phyloP scores from a whole-genome alignment of 257 asterid species.

The Linderniella brevidens region DNA sequence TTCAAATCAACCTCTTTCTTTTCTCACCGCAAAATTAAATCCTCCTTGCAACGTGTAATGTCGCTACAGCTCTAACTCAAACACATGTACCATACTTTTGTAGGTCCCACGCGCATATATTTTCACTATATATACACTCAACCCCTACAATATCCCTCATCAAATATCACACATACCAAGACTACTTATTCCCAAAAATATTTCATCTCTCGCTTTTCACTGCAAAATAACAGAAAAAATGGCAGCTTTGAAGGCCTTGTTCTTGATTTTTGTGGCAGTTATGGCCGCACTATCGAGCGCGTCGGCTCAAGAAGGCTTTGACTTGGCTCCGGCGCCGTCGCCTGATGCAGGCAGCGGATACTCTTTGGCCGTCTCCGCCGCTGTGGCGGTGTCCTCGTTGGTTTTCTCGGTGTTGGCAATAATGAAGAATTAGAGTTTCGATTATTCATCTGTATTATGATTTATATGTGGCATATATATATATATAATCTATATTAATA shows the following conservation, averaged over 20 bases:
- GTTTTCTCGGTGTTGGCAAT: constrained; percentile 24
- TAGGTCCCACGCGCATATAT: no score
- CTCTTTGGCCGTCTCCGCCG: constrained; percentile 28
- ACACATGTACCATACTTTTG: no score
- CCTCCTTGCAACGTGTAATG: neutral
- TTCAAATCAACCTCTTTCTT: no score
- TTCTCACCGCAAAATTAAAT: no score
- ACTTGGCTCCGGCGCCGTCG: constrained; percentile 33
- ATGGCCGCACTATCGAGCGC: constrained; percentile 14
- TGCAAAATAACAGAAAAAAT: constrained; percentile 2
- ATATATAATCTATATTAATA: neutral
- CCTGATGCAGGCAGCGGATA: constrained; percentile 27
- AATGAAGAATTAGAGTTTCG: constrained; percentile 19
- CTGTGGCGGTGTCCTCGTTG: constrained; percentile 29
- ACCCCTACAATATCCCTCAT: no score
- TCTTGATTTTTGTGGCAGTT: constrained; percentile 18
- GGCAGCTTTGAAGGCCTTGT: constrained; percentile 23
- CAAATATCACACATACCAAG: no score
- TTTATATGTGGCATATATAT: neutral
- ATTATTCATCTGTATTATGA: neutral
- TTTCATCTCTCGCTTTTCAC: no score
- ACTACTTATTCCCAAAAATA: no score
- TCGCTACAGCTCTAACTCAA: neutral
- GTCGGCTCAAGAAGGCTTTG: constrained; percentile 19
- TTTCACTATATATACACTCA: no score